These are phyloP conservation scores for Globisporangium nodosum DNA, from an alignment of 352 stramenopile genomes.

Conservation along the genomic window DNA sequence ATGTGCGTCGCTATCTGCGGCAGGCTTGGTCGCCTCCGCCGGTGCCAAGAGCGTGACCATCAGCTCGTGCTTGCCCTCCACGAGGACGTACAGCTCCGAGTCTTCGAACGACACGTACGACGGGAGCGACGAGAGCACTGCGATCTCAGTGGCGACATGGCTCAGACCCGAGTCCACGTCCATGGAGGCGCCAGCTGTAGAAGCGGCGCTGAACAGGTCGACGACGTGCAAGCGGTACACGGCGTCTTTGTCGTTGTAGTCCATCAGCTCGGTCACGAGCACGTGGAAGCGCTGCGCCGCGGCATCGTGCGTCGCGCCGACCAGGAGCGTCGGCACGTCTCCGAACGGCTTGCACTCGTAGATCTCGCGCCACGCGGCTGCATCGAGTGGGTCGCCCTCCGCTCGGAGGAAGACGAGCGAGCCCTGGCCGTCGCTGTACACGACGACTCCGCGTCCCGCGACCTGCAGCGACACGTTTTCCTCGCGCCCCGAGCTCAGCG, in stretches of 20 bases:
- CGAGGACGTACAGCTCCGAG: constrained; percentile 39
- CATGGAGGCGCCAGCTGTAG: constrained; percentile 11
- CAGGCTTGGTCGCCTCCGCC: not conserved
- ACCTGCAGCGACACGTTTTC: constrained; percentile 67
- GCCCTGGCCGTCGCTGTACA: constrained; percentile 59
- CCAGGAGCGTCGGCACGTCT: constrained; percentile 27
- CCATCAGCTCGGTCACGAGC: constrained; percentile 41
- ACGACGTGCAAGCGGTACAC: constrained; percentile 49
- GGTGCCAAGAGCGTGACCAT: constrained; percentile 27
- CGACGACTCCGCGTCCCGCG: constrained; percentile 48
- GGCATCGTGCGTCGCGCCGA: constrained; percentile 46
- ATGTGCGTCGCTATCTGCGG: constrained; percentile 6
- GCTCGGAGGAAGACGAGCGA: constrained; percentile 47
- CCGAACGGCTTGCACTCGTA: constrained; percentile 52
- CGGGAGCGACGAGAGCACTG: constrained; percentile 43
- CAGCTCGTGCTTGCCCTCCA: constrained; percentile 52
- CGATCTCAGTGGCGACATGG: constrained; percentile 37
- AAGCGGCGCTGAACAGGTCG: constrained; percentile 19
- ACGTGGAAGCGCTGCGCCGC: constrained; percentile 29
- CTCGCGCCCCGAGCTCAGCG: constrained; percentile 26
- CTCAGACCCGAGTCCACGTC: constrained; percentile 34
- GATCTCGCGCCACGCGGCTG: constrained; percentile 28
- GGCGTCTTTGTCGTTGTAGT: constrained; percentile 35
- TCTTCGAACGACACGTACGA: constrained; percentile 45
- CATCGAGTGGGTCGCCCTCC: constrained; percentile 15